Evolutionary conservation across 176 grass and related monocot species (phyloP).

Genomic region (Bromus sterilis): DNA sequence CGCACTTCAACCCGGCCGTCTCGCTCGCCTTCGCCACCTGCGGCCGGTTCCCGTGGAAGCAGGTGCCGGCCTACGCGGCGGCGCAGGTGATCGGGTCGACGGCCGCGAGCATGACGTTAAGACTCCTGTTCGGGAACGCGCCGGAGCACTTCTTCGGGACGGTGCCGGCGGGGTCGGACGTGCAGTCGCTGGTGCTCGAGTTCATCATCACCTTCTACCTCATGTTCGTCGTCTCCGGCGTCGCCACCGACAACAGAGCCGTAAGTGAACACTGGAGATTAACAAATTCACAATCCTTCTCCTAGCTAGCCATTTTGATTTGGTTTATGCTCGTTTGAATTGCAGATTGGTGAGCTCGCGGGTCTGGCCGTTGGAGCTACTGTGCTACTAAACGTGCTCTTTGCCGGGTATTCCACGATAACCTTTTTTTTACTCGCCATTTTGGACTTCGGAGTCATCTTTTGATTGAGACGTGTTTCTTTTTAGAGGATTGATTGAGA

Average conservation of each 20-base stretch:
- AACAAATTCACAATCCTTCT: no score
- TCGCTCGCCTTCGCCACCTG: conserved; percentile 76
- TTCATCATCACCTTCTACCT: conserved; percentile 94
- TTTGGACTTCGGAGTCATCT: background rate
- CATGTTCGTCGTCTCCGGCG: conserved; percentile 95
- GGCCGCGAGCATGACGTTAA: conserved; percentile 56
- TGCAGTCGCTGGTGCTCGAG: conserved; percentile 75
- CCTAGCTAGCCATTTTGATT: background rate
- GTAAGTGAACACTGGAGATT: no score
- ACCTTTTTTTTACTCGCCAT: background rate
- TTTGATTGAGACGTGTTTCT: background rate
- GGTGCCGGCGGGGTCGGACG: conserved; percentile 45
- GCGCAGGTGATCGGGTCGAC: conserved; percentile 53
- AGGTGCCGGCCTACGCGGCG: conserved; percentile 69
- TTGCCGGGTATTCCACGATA: conserved; percentile 39
- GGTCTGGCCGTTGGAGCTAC: conserved; percentile 82
- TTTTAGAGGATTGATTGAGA: background rate
- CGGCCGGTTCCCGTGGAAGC: conserved; percentile 71
- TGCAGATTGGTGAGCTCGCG: conserved; percentile 78
- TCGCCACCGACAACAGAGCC: conserved; percentile 90
- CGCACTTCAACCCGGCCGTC: conserved; percentile 91
- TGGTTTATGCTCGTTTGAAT: background rate
- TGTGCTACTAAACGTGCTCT: conserved; percentile 51
- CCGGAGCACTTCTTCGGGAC: conserved; percentile 67
- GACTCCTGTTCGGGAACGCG: conserved; percentile 43